phyloP scores from a whole-genome alignment of 352 stramenopile genomes.

The Globisporangium camurandrum region DNA sequence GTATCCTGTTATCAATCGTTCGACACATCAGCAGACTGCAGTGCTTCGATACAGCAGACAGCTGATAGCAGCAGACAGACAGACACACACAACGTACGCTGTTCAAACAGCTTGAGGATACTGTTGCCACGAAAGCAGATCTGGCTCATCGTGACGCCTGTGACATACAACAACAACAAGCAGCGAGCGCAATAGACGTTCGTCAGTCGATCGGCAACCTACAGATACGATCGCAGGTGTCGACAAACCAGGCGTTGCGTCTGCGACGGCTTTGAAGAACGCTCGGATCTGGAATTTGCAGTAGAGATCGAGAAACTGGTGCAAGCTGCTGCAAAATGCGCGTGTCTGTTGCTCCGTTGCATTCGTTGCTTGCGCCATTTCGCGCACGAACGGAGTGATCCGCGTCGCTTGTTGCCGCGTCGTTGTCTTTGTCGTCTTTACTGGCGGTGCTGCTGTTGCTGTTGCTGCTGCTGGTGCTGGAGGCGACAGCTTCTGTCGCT shows the following conservation, averaged over 20 bases:
- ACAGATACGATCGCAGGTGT: not conserved
- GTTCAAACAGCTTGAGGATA: conserved; percentile 35
- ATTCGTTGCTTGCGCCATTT: conserved; percentile 22
- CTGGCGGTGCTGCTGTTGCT: not conserved
- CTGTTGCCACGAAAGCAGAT: conserved; percentile 23
- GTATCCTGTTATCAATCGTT: conserved; percentile 17
- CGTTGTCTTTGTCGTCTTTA: too few species aligned
- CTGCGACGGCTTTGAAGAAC: conserved; percentile 29
- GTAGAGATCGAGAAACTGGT: conserved; percentile 32
- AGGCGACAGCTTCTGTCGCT: not conserved
- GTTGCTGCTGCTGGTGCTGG: not conserved
- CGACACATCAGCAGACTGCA: not conserved
- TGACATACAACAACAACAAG: too few species aligned
- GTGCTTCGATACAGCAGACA: not conserved
- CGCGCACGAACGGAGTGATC: conserved; percentile 26
- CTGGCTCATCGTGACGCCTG: conserved; percentile 23
- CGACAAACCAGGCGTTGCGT: conserved; percentile 24
- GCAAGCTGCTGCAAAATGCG: conserved; percentile 28
- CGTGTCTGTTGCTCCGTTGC: conserved; percentile 27
- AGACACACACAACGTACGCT: conserved; percentile 19
- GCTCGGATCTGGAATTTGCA: conserved; percentile 26
- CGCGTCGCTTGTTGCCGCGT: too few species aligned
- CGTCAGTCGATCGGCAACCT: conserved; percentile 6
- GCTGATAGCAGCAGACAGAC: not conserved
- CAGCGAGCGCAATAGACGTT: not conserved